Evolutionary conservation across 805 yeast species (phyloP).

Genomic region (Candida piceae): DNA sequence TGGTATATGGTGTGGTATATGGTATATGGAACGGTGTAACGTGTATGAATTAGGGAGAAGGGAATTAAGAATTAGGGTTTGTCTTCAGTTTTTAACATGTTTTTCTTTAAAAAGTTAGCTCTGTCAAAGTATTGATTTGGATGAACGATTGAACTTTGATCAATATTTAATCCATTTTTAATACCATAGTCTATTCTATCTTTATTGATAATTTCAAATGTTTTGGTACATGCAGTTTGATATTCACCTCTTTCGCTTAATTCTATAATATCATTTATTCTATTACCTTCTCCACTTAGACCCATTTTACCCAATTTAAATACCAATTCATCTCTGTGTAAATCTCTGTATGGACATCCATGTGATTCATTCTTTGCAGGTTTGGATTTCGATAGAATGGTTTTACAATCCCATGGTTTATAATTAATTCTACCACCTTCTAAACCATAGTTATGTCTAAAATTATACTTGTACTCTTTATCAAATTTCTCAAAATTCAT

Average conservation of each 20-base stretch:
- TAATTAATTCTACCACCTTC: constrained; percentile 88
- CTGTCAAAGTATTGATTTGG: constrained; percentile 88
- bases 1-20: too few species aligned
- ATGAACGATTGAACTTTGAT: constrained; percentile 65
- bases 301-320: constrained; percentile 59
- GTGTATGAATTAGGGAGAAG: too few species aligned
- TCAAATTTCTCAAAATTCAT: constrained; percentile 70
- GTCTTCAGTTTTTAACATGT: constrained; percentile 15
- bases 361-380: constrained; percentile 68
- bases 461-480: constrained; percentile 83
- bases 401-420: constrained; percentile 79
- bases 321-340: constrained; percentile 58
- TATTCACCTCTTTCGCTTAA: constrained; percentile 65
- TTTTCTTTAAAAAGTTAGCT: constrained; percentile 51
- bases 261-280: constrained; percentile 56
- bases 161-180: constrained; percentile 38
- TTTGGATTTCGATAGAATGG: constrained; percentile 66
- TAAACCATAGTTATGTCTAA: constrained; percentile 85
- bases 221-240: constrained; percentile 85
- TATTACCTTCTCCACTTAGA: constrained; percentile 45
- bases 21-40: too few species aligned
- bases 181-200: constrained; percentile 33
- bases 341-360: constrained; percentile 90
- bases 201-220: constrained; percentile 68
- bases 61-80: constrained; percentile 2